A percentile compares a stretch with the other conserved stretches of the same genome.
Conservation (phyloP, 1,284 basidiomycete species). For the Irpex sp. region DNA sequence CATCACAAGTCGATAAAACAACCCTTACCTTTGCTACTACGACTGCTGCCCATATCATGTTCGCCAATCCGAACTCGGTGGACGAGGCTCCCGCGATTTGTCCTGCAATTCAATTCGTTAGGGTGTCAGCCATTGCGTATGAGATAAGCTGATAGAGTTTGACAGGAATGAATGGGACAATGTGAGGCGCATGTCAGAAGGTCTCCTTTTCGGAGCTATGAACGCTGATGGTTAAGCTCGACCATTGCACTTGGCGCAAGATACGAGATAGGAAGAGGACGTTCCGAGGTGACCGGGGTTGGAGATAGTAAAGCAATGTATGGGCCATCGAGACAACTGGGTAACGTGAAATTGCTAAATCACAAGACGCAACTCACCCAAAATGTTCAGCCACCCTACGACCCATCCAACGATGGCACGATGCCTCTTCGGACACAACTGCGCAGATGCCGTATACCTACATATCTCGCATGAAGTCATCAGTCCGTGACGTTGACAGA, state of each 20-base stretch:
- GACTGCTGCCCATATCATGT: slow-evolving; percentile 86
- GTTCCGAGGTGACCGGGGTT: not conserved
- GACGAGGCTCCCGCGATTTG: slow-evolving; percentile 83
- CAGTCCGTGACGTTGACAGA: not conserved
- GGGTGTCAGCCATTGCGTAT: not conserved
- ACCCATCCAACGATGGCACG: slow-evolving; percentile 72
- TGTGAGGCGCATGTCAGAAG: too few species aligned
- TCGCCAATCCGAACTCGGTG: slow-evolving; percentile 85
- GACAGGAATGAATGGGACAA: not conserved
- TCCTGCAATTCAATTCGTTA: slow-evolving; percentile 24
- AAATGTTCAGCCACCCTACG: slow-evolving; percentile 86
- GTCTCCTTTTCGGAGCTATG: too few species aligned
- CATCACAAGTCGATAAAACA: not conserved
- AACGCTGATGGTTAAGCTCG: too few species aligned
- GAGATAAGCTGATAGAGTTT: not conserved
- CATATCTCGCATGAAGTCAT: not conserved
- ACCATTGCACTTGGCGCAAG: too few species aligned
- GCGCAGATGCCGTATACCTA: slow-evolving; percentile 80
- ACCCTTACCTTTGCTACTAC: slow-evolving; percentile 46
- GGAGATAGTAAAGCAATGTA: not conserved
- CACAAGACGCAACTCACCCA: slow-evolving; percentile 44
- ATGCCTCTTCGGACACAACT: slow-evolving; percentile 67
- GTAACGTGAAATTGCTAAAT: not conserved
- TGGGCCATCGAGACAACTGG: not conserved
- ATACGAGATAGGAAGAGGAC: not conserved